Conservation (phyloP, 2,329 filamentous ascomycete genomes). For the Teratosphaeria viscida region DNA sequence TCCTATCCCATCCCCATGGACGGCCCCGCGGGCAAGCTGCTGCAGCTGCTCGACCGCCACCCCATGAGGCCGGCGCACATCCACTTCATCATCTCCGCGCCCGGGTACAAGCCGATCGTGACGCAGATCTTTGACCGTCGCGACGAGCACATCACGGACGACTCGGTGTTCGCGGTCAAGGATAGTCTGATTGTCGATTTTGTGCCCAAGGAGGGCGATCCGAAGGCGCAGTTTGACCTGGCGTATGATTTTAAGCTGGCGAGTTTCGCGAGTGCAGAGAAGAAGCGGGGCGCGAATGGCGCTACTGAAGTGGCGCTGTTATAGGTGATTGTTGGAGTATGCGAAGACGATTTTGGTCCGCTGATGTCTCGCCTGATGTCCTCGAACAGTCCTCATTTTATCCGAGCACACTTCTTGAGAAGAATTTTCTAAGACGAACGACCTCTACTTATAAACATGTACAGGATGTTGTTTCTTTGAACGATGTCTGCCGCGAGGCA, state of each 20-base stretch:
- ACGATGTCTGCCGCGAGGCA: background rate
- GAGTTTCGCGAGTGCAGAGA: slow-evolving; percentile 4
- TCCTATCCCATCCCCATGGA: slow-evolving; percentile 47
- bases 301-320: slow-evolving; percentile 4
- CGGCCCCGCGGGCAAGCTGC: slow-evolving; percentile 46
- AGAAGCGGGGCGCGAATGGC: background rate
- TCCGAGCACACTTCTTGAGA: background rate
- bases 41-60: slow-evolving; percentile 50
- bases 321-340: background rate
- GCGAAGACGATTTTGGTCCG: background rate
- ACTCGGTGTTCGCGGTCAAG: slow-evolving; percentile 51
- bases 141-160: slow-evolving; percentile 51
- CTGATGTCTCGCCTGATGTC: background rate
- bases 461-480: background rate
- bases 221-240: slow-evolving; percentile 44
- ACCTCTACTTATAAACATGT: too few species aligned
- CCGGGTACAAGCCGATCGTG: slow-evolving; percentile 57
- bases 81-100: slow-evolving; percentile 37
- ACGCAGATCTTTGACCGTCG: slow-evolving; percentile 68
- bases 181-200: slow-evolving; percentile 50
- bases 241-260: slow-evolving; percentile 32
- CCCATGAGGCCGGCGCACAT: slow-evolving; percentile 54
- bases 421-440: too few species aligned
- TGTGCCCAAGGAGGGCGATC: slow-evolving; percentile 39
- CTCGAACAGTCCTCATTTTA: background rate